phyloP scores from a whole-genome alignment of 371 early-diverging fungal genomes.

The Mucor circinelloides region DNA sequence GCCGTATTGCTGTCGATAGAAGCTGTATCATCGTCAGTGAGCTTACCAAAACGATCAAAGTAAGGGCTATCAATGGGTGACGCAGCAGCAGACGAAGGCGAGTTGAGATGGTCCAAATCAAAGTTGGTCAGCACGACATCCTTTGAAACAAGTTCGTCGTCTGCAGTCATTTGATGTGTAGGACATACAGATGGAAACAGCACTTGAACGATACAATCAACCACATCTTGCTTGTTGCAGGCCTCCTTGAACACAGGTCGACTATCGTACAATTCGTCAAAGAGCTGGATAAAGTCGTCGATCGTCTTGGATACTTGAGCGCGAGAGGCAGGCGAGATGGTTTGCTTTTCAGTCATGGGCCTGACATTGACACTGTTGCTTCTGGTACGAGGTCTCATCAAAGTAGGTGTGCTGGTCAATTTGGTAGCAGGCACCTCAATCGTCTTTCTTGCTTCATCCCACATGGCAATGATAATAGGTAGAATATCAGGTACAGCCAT shows the following conservation, averaged over 20 bases:
- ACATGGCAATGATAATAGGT: slow-evolving; percentile 32
- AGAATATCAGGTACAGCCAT: slow-evolving; percentile 40
- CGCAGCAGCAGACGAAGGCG: slow-evolving; percentile 12
- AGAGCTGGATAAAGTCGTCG: slow-evolving; percentile 58
- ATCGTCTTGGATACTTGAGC: slow-evolving; percentile 7
- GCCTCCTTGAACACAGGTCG: slow-evolving; percentile 61
- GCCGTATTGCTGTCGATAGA: slow-evolving; percentile 16
- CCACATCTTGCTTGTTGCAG: slow-evolving; percentile 56
- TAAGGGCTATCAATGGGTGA: slow-evolving; percentile 17
- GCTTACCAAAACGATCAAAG: slow-evolving; percentile 10
- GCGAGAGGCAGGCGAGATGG: background rate
- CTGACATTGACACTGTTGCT: slow-evolving; percentile 23
- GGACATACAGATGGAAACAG: slow-evolving; percentile 59
- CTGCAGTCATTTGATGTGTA: slow-evolving; percentile 45
- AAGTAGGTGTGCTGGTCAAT: slow-evolving; percentile 1
- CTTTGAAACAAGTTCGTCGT: slow-evolving; percentile 46
- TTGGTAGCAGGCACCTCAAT: slow-evolving; percentile 11
- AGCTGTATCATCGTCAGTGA: slow-evolving; percentile 16
- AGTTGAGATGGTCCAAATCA: slow-evolving; percentile 20
- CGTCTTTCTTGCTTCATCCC: slow-evolving; percentile 31
- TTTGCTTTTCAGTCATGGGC: slow-evolving; percentile 1
- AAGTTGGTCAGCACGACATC: slow-evolving; percentile 38
- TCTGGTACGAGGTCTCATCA: slow-evolving; percentile 11
- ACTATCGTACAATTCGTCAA: slow-evolving; percentile 56
- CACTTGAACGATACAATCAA: slow-evolving; percentile 57